Percentiles rank a stretch among this genome's conserved stretches.
Evolutionary conservation across 768 basidiomycete genomes (phyloP).

Genomic region (Thelephora aurantiotincta): DNA sequence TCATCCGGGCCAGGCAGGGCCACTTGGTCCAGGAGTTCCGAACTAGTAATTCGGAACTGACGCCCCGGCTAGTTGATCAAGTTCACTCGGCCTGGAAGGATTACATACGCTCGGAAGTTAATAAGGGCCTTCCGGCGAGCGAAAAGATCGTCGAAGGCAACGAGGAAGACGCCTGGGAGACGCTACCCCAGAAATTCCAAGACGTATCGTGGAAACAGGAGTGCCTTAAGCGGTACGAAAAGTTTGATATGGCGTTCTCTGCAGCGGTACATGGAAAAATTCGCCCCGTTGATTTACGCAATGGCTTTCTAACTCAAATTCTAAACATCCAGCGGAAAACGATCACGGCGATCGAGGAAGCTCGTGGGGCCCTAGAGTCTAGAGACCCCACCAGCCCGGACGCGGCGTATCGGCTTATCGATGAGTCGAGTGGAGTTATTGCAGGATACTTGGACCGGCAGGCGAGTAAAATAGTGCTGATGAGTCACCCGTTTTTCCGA

Average conservation of each 20-base stretch:
- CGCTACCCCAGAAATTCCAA: slow-evolving; percentile 28
- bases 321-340: slow-evolving; percentile 26
- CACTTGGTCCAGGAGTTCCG: slow-evolving; percentile 54
- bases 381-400: slow-evolving; percentile 25
- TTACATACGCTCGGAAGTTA: slow-evolving; percentile 50
- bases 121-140: slow-evolving; percentile 42
- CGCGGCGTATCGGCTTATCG: slow-evolving; percentile 44
- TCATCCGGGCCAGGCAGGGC: slow-evolving; percentile 75
- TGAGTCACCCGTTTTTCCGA: slow-evolving; percentile 3
- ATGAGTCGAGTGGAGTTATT: slow-evolving; percentile 66
- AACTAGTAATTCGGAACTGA: slow-evolving; percentile 36
- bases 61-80: slow-evolving; percentile 39
- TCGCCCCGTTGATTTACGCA: slow-evolving; percentile 2
- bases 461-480: slow-evolving; percentile 25
- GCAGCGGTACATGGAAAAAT: slow-evolving; percentile 44
- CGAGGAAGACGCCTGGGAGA: slow-evolving; percentile 39
- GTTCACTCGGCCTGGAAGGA: slow-evolving; percentile 49
- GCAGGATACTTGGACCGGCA: slow-evolving; percentile 59
- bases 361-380: slow-evolving; percentile 27
- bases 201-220: slow-evolving; percentile 50
- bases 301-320: not conserved
- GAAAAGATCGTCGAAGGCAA: slow-evolving; percentile 33
- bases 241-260: slow-evolving; percentile 80
- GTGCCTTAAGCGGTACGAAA: slow-evolving; percentile 71
- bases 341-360: slow-evolving; percentile 37